A percentile compares a stretch with the other conserved stretches of the same genome.
These are phyloP conservation scores for Capsicum baccatum DNA, from an alignment of 257 asterid species.

Conservation along the genomic window DNA sequence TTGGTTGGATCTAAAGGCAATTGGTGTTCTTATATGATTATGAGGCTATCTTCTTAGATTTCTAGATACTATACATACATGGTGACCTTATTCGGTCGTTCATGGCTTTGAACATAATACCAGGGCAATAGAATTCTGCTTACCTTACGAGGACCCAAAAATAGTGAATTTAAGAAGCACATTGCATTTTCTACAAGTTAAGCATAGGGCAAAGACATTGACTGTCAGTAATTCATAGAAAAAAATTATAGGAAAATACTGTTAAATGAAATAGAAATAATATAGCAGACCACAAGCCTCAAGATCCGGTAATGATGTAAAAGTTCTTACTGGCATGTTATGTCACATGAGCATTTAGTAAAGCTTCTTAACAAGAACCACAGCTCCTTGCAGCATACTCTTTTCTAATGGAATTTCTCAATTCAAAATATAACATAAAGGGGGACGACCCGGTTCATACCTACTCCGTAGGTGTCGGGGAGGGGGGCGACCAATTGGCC, in stretches of 20 bases:
- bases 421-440: not conserved
- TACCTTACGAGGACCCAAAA: constrained; percentile 1
- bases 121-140: not conserved
- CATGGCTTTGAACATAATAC: not conserved
- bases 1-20: constrained; percentile 19
- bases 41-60: constrained; percentile 14
- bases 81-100: not conserved
- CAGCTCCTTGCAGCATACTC: not conserved
- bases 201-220: not conserved
- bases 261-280: not conserved
- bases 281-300: constrained; percentile 11
- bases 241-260: constrained; percentile 17
- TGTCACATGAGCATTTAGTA: not conserved
- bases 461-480: too few relatives aligned
- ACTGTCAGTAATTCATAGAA: not conserved
- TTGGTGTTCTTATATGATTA: constrained; percentile 11
- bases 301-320: not conserved
- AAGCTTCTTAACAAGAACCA: constrained; percentile 5
- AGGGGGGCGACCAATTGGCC: too few relatives aligned
- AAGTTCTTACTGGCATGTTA: constrained; percentile 11
- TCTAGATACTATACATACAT: not conserved
- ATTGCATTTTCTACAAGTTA: constrained; percentile 15
- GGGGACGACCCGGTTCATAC: too few relatives aligned
- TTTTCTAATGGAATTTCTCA: not conserved
- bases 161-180: not conserved